Base-by-base conservation (phyloP, 768 basidiomycete species). In the Rubroboletus pulcherrimus region DNA sequence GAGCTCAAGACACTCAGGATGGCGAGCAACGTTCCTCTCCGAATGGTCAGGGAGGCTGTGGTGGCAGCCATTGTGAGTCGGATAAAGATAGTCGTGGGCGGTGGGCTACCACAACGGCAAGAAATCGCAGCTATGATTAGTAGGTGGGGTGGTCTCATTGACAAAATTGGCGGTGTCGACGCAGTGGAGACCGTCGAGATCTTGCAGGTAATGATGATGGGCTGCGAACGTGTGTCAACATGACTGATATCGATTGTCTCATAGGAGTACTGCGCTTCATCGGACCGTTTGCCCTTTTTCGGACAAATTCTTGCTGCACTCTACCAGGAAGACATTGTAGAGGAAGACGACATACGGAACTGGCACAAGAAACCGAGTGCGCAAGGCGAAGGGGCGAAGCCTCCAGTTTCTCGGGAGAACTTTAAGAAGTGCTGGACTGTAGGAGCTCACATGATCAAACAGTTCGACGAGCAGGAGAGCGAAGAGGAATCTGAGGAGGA, bases 1-100 rank as follows among this genome's bases (percentile, higher is more conserved):
- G 96, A 98, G 69, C 80, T 98, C 56, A 93, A 96, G 75, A 97
- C 96, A 42, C 81, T 99, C 43, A 89, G 95, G 47, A 96, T 98
- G 92, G 93, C 93, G 35, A 91, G 88, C 65, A 98, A 98, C 64
- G 96, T 98, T 29, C 82, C 91, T 11, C 79, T 97, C 19, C 81
- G 80, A n/a, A 79, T 85, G 49, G 94, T 97, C 15, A 80, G 90
- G 49, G 89, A 94, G 71, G 89, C 89, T 15, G 91, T 98, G n/a
- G 78, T 98, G 37, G 80, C 80, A n/a, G 89, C 85, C 38, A 79
- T 98, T 55, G 85, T 96, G 53, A 83, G 85, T 56, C 81, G 81
- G 56, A 86, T 94, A 44, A 75, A 75, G 47, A 72, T 92, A 40
- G 77, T 85, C 1, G 80, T 81, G 3, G 81, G 78, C 4, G 82